These are phyloP conservation scores for Candida pseudoglaebosa DNA, from an alignment of 805 yeast species.

Conservation along the genomic window DNA sequence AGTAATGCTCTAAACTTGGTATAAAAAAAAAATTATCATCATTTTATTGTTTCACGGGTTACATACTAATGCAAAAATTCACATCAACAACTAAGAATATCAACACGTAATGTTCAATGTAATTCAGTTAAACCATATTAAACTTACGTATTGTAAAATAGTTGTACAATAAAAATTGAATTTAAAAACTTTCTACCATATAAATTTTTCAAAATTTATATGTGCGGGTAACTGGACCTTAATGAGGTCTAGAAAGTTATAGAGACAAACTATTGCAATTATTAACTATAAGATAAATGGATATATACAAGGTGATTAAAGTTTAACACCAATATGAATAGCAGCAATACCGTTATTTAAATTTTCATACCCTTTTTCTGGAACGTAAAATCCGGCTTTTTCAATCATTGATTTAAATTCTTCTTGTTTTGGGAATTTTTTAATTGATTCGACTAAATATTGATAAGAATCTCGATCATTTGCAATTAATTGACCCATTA, in stretches of 20 bases:
- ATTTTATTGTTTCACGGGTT: conserved; percentile 11
- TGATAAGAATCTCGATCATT: conserved; percentile 96
- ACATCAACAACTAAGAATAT: too few relatives aligned
- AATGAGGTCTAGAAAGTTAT: background rate
- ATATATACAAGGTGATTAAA: conserved; percentile 33
- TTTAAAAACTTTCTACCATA: too few relatives aligned
- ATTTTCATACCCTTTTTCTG: conserved; percentile 88
- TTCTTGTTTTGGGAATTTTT: conserved; percentile 88
- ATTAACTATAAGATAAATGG: background rate
- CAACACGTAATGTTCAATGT: too few relatives aligned
- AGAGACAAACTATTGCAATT: too few relatives aligned
- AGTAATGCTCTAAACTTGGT: conserved; percentile 34
- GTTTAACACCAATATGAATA: conserved; percentile 90
- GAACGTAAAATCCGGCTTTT: conserved; percentile 88
- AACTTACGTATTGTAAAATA: too few relatives aligned
- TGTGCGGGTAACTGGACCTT: conserved; percentile 3
- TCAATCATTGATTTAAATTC: conserved; percentile 87
- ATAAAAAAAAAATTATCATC: conserved; percentile 34
- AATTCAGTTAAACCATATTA: too few relatives aligned
- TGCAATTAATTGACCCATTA: conserved; percentile 94
- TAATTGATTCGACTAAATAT: conserved; percentile 91
- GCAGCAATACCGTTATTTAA: conserved; percentile 94
- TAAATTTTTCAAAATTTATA: too few relatives aligned
- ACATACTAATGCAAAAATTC: too few relatives aligned
- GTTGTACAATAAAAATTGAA: too few relatives aligned